Conservation (phyloP, 768 basidiomycete species). For the Chalciporus sphaerocephalus region DNA sequence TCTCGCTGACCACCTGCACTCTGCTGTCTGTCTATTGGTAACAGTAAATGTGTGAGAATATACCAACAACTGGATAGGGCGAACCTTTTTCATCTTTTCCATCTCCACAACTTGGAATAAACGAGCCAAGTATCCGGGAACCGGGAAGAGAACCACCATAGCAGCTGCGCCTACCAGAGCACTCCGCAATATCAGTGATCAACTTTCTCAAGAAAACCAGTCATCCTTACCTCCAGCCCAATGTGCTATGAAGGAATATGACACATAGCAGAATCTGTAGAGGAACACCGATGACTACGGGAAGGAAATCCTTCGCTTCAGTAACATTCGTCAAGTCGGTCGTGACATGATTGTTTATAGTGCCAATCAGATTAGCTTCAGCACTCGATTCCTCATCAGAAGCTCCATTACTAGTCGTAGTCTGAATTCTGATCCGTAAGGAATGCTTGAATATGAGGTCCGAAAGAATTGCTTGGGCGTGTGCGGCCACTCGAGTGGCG, state of each 20-base stretch:
- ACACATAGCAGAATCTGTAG: constrained; percentile 3
- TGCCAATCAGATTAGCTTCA: constrained; percentile 59
- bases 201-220: constrained; percentile 25
- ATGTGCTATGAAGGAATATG: constrained; percentile 3
- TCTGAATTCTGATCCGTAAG: constrained; percentile 47
- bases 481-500: constrained; percentile 42
- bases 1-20: constrained; percentile 57
- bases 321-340: constrained; percentile 29
- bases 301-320: constrained; percentile 13
- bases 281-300: constrained; percentile 2
- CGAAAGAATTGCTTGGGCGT: constrained; percentile 49
- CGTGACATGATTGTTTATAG: constrained; percentile 71
- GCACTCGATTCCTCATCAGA: constrained; percentile 10
- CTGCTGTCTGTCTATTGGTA: constrained; percentile 28
- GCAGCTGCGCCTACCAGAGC: constrained; percentile 53
- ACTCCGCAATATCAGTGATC: constrained; percentile 39
- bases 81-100: constrained; percentile 43
- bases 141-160: constrained; percentile 49
- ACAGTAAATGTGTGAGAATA: constrained; percentile 38
- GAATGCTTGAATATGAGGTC: constrained; percentile 52
- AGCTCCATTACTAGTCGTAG: constrained; percentile 3
- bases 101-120: constrained; percentile 45
- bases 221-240: constrained; percentile 9
- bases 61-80: not conserved
- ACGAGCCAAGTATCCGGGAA: constrained; percentile 54